Percentiles rank a stretch among this genome's conserved stretches.
phyloP scores from a whole-genome alignment of 2,329 filamentous ascomycete genomes.

The Trichoderma simmonsii region DNA sequence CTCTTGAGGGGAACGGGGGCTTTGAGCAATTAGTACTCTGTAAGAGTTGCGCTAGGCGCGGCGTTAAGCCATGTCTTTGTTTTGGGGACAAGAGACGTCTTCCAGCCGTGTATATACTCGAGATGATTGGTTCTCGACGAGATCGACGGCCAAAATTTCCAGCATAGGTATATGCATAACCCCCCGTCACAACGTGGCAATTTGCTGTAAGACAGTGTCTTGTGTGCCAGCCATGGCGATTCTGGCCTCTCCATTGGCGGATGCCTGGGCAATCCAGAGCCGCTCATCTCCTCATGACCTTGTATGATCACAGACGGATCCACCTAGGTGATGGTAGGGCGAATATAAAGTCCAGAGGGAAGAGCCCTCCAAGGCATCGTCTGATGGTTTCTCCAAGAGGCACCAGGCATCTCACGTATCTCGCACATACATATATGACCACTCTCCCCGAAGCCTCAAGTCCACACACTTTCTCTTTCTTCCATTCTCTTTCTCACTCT shows the following conservation, averaged over 20 bases:
- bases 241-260: background rate
- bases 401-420: background rate
- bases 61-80: background rate
- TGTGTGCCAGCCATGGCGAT: background rate
- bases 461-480: background rate
- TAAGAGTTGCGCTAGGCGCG: background rate
- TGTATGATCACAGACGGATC: background rate
- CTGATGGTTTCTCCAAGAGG: background rate
- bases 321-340: background rate
- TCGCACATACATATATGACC: background rate
- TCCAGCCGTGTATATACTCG: background rate
- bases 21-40: background rate
- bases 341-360: background rate
- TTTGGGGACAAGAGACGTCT: background rate
- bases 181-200: background rate
- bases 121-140: background rate
- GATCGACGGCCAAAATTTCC: background rate
- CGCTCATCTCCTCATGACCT: background rate
- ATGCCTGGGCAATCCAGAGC: background rate
- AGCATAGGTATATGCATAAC: background rate
- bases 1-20: background rate
- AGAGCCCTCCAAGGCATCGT: background rate
- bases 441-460: background rate
- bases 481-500: background rate
- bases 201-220: background rate